These are phyloP conservation scores for Astragalus membranaceus DNA, from an alignment of 306 rosid species.

Conservation along the genomic window DNA sequence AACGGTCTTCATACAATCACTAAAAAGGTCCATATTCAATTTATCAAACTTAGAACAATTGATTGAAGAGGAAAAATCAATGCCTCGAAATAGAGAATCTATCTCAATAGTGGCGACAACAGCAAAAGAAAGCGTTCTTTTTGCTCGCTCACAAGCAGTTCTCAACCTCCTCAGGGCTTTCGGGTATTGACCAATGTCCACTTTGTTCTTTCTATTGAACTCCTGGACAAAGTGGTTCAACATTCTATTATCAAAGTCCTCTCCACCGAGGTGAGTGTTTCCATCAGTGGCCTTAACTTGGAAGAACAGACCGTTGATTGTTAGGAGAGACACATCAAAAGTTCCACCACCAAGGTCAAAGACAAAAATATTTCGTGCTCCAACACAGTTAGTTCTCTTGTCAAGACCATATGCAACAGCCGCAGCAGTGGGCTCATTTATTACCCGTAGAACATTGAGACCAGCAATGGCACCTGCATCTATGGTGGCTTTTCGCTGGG, in stretches of 20 bases:
- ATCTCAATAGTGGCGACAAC: not conserved
- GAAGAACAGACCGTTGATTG: not conserved
- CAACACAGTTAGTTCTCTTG: not conserved
- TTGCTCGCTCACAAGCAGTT: not conserved
- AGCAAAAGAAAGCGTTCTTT: not conserved
- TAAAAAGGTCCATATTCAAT: not conserved
- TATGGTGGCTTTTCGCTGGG: not conserved
- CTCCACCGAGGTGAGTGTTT: not conserved
- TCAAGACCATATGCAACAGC: not conserved
- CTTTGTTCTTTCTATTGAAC: not conserved
- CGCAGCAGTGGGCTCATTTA: not conserved
- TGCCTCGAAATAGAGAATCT: not conserved
- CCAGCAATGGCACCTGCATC: not conserved
- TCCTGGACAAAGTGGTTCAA: not conserved
- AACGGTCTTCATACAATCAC: not conserved
- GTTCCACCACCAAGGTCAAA: not conserved
- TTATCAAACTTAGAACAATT: not conserved
- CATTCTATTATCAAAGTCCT: not conserved
- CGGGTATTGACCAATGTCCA: not conserved
- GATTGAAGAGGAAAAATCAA: not conserved
- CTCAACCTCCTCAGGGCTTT: not conserved
- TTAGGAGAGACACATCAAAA: not conserved
- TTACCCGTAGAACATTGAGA: not conserved
- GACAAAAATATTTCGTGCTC: not conserved
- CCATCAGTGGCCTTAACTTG: not conserved